A percentile compares a stretch with the other conserved stretches of the same genome.
Conservation (phyloP, 108 stramenopile species). For the Fragilariopsis cylindrus region DNA sequence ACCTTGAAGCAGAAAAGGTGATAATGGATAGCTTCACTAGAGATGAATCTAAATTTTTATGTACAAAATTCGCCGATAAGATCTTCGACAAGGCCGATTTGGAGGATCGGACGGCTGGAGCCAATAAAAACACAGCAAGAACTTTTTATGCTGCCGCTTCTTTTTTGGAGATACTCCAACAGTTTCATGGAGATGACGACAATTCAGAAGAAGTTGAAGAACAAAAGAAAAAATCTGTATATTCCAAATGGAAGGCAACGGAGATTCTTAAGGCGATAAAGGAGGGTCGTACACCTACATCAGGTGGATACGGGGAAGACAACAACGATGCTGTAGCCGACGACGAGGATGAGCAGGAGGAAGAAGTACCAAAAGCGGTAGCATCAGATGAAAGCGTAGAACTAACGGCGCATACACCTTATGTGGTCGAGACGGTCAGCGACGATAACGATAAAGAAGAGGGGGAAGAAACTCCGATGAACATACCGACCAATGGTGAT, state of each 20-base stretch:
- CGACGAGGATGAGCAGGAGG: conserved; percentile 32
- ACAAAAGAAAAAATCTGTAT: conserved; percentile 59
- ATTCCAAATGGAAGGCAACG: conserved; percentile 93
- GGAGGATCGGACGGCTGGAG: conserved; percentile 75
- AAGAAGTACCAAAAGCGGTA: conserved; percentile 12
- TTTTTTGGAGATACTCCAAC: conserved; percentile 89
- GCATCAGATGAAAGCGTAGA: background rate
- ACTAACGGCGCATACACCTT: background rate
- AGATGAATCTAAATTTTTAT: conserved; percentile 73
- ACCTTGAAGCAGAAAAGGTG: conserved; percentile 70
- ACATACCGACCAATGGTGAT: conserved; percentile 23
- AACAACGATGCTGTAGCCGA: conserved; percentile 24
- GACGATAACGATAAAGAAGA: conserved; percentile 22
- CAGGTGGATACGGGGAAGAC: conserved; percentile 74
- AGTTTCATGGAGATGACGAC: conserved; percentile 68
- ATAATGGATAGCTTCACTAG: conserved; percentile 73
- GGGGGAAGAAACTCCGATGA: conserved; percentile 9
- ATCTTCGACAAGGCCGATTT: conserved; percentile 88
- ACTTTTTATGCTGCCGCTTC: conserved; percentile 91
- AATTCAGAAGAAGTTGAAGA: conserved; percentile 49
- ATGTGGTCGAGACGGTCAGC: conserved; percentile 20
- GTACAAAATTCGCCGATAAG: conserved; percentile 71
- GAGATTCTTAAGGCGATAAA: conserved; percentile 94
- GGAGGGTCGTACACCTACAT: conserved; percentile 76
- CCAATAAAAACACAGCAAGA: conserved; percentile 80